Evolutionary conservation across 768 basidiomycete species (phyloP), one percentile per base, ranked within the genome.

Genomic region (Hypsizygus marmoreus): DNA sequence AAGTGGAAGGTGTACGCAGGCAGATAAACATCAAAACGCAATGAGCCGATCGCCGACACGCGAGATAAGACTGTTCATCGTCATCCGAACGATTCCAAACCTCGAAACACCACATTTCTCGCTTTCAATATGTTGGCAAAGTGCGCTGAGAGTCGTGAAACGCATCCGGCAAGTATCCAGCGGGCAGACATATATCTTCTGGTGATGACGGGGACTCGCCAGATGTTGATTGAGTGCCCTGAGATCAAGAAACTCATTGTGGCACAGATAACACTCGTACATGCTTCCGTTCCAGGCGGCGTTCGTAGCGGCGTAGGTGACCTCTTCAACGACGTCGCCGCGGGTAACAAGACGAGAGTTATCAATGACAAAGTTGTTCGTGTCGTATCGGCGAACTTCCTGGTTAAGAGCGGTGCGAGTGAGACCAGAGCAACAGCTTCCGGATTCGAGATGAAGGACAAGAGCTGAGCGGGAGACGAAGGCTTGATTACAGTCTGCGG

Each of bases 181-280:
- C 3, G 81, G 82, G 63, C 86, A 88, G 2, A 72, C 53, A 54
- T 82, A 86, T 2, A 74, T 67, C 58, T 68, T 72, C 1, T 74
- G 69, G 50, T 74, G 61, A 56, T 87, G 86, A 2, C 57, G 66
- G 2, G 86, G 81, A 61, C 86, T 86, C 39, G 72, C 69, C 32
- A 88, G 70, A 55, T 88, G 88, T 50, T 75, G 69, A 54, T 88
- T 84, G 39, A 88, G 71, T 5, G 62, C 65, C 0, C 10, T 9
- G 10, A 86, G 71, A 0, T 66, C 55, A 38, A 53, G 22, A 54
- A 74, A 82, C 10, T 37, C 51, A 16, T 41, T 45, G 58, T 80
- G 73, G 59, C 86, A 88, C 17, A 88, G 62, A 56, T 79, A 79
- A 61, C 86, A 88, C 61, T 88, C 84, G 59, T 71, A 88, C 4